Evolutionary conservation across 2,329 filamentous ascomycete species (phyloP), one percentile per base, ranked within the genome.

Genomic region (Fonsecaea nubica): DNA sequence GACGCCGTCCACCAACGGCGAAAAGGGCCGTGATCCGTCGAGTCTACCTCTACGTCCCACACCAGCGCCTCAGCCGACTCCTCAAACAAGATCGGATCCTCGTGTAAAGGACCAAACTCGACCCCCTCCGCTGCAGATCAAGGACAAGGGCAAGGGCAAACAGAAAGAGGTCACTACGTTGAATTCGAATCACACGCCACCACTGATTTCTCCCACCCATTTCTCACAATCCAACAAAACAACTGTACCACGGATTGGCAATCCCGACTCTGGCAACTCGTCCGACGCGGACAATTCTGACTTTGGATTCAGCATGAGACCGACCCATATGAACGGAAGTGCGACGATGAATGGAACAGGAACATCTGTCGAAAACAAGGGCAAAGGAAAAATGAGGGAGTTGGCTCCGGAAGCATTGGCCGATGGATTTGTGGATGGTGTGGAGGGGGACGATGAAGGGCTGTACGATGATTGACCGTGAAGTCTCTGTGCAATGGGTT

Each of bases 311-410:
- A 74, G 67, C 63, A 77, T 71, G 57, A 61, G 58, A 15, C 48
- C 58, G 2, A 54, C 66, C 42, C 79, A 73, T 60, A 74, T 75
- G 52, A 74, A 75, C 35, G 76, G 74, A 18, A 73, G 58, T 5
- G 69, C 25, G 25, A 25, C 68, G 70, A 73, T 58, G 73, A 75
- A 63, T 73, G 75, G 56, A 72, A 76, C 68, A 48, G 65, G 67
- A 35, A 64, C 63, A 13, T 50, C 45, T 4, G 74, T 74, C 56
- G 77, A 69, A 21, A 59, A 58, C 12, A 78, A 82, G 66, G 77
- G 76, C 21, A 82, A 81, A 70, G 76, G 73, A 38, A 80, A 77
- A 65, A 66, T 60, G 15, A 65, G 53, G 21, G 66, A 62, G 33
- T 52, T 35, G 18, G 48, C 60, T 15, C 58, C 54, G 35, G 42